These are phyloP conservation scores for Alternaria arbusti DNA, from an alignment of 2,329 filamentous ascomycete genomes.

Conservation along the genomic window DNA sequence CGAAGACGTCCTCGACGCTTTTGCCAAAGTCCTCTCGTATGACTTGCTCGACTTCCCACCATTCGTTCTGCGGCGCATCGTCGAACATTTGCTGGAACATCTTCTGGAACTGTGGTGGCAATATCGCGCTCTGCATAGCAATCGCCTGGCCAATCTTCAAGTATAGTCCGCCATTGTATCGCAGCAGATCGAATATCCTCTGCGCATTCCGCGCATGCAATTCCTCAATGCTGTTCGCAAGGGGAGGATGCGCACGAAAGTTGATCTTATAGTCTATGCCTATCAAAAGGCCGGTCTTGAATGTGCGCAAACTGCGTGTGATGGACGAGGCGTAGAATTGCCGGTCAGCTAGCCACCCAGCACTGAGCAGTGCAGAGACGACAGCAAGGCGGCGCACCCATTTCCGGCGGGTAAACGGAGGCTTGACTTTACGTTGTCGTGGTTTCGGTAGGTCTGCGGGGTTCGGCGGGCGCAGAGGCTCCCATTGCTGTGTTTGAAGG, in stretches of 20 bases:
- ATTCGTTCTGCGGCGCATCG: constrained; percentile 91
- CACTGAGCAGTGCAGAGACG: constrained; percentile 64
- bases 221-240: constrained; percentile 75
- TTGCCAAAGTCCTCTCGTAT: constrained; percentile 86
- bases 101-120: constrained; percentile 92
- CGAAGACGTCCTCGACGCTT: constrained; percentile 88
- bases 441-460: constrained; percentile 73
- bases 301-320: constrained; percentile 80
- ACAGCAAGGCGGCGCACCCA: constrained; percentile 78
- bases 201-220: constrained; percentile 85
- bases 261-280: constrained; percentile 97
- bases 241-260: constrained; percentile 79
- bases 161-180: constrained; percentile 89
- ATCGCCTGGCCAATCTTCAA: constrained; percentile 98
- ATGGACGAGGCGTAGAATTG: constrained; percentile 81
- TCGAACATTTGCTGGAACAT: constrained; percentile 99
- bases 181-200: constrained; percentile 79
- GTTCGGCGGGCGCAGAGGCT: constrained; percentile 68
- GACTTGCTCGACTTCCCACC: constrained; percentile 84
- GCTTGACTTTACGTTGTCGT: constrained; percentile 64
- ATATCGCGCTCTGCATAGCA: constrained; percentile 93
- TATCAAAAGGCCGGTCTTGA: constrained; percentile 77
- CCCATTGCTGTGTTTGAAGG: constrained; percentile 48
- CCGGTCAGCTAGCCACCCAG: constrained; percentile 72
- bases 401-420: constrained; percentile 72